Percentiles rank a stretch among this genome's conserved stretches.
Conservation (phyloP, 2,329 filamentous ascomycete genomes). For the Fonsecaea nubica region DNA sequence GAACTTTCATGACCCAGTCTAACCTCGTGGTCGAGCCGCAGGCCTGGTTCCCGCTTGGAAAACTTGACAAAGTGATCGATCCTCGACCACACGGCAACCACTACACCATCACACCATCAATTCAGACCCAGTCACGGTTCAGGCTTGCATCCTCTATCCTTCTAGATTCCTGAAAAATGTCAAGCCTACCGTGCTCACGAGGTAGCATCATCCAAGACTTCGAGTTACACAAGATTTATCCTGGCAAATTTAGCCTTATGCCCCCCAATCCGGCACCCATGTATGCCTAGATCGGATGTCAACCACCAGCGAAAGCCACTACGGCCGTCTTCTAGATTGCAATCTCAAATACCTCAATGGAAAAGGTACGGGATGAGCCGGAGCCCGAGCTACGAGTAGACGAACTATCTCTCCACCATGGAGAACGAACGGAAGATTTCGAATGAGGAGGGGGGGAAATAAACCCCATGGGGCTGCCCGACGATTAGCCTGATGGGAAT, state of each 20-base stretch:
- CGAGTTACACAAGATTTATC: neutral
- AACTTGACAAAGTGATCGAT: neutral
- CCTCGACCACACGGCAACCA: neutral
- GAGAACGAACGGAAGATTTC: neutral
- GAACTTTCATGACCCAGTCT: neutral
- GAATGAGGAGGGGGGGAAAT: neutral
- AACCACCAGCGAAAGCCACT: neutral
- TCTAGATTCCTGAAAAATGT: neutral
- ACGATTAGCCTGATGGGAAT: conserved; percentile 20
- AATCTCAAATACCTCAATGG: neutral
- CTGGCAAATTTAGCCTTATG: conserved; percentile 9
- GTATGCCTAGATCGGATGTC: conserved; percentile 1
- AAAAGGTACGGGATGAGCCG: conserved; percentile 1
- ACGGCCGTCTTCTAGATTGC: neutral
- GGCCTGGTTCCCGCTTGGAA: neutral
- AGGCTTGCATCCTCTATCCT: neutral
- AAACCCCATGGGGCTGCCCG: conserved; percentile 15
- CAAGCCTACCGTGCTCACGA: neutral
- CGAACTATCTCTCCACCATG: neutral
- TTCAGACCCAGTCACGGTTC: neutral
- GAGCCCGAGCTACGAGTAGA: neutral
- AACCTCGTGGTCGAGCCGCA: neutral
- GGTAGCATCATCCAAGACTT: too few relatives aligned
- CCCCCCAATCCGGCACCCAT: neutral
- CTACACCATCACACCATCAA: neutral